Conservation (phyloP, 2,329 filamentous ascomycete genomes). For the Monascus ruber region DNA sequence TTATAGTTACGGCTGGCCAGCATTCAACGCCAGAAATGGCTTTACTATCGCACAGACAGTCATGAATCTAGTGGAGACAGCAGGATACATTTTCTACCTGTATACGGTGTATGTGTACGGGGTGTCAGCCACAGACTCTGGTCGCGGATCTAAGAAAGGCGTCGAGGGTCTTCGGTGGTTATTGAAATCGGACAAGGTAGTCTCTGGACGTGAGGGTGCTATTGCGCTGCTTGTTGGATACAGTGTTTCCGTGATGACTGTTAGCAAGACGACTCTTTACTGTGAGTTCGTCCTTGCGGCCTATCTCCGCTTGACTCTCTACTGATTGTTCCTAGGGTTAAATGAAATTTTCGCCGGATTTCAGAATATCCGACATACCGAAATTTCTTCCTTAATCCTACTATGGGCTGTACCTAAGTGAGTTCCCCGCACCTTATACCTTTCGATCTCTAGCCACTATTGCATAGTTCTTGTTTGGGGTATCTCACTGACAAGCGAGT, state of each 20-base stretch:
- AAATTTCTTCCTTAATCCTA: conserved; percentile 39
- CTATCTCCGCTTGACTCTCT: background rate
- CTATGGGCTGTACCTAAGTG: conserved; percentile 59
- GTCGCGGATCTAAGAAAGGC: conserved; percentile 13
- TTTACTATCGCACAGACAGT: conserved; percentile 66
- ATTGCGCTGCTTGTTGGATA: conserved; percentile 49
- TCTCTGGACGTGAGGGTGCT: conserved; percentile 42
- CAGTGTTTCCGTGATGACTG: conserved; percentile 49
- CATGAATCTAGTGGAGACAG: conserved; percentile 58
- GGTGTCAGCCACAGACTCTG: conserved; percentile 15
- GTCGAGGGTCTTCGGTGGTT: conserved; percentile 30
- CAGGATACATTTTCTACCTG: conserved; percentile 53
- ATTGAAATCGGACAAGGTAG: conserved; percentile 38
- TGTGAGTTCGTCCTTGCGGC: conserved; percentile 35
- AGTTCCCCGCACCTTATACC: conserved; percentile 16
- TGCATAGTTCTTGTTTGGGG: background rate
- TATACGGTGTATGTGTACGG: conserved; percentile 40
- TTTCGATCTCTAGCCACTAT: background rate
- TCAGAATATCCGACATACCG: conserved; percentile 52
- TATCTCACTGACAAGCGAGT: conserved; percentile 7
- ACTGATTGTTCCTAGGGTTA: conserved; percentile 29
- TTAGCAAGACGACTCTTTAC: conserved; percentile 58
- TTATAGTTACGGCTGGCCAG: conserved; percentile 68
- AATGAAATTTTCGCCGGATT: conserved; percentile 53
- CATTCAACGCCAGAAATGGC: conserved; percentile 55